A percentile compares a stretch with the other conserved stretches of the same genome.
Conservation (phyloP, 169 alveolate genomes). For the Plasmodium berghei region DNA sequence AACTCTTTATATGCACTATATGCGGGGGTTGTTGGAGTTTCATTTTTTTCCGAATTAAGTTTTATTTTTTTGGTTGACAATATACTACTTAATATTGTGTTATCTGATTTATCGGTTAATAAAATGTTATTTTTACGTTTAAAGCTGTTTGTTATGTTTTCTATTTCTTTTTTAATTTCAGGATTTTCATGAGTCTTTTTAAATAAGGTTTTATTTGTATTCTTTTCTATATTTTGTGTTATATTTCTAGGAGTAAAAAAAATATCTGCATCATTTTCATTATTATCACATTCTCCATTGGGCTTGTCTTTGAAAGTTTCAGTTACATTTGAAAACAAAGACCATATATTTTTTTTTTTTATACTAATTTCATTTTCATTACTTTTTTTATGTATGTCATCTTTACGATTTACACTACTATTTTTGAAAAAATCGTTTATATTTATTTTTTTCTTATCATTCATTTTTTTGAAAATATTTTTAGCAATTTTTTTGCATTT, state of each 20-base stretch:
- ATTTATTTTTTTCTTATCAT: neutral
- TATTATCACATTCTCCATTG: slow-evolving; percentile 1
- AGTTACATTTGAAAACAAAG: slow-evolving; percentile 40
- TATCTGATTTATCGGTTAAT: slow-evolving; percentile 30
- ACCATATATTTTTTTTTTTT: slow-evolving; percentile 43
- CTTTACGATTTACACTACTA: slow-evolving; percentile 2
- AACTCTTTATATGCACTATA: slow-evolving; percentile 52
- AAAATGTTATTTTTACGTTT: slow-evolving; percentile 70
- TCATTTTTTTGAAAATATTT: neutral
- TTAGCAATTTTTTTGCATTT: no score
- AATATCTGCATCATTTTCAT: slow-evolving; percentile 3
- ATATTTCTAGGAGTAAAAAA: slow-evolving; percentile 41
- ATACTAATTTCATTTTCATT: neutral
- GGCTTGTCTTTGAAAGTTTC: neutral
- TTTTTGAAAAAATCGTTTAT: slow-evolving; percentile 1
- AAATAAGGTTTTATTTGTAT: slow-evolving; percentile 10
- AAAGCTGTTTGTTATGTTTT: slow-evolving; percentile 41
- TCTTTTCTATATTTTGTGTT: neutral
- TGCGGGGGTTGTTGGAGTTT: neutral
- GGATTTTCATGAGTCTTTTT: slow-evolving; percentile 26
- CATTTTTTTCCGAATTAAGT: slow-evolving; percentile 1
- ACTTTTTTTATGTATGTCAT: slow-evolving; percentile 1
- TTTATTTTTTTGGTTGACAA: slow-evolving; percentile 40
- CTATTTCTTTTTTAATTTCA: slow-evolving; percentile 59
- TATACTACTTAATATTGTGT: slow-evolving; percentile 28